Percentiles rank a stretch among this genome's conserved stretches.
Conservation (phyloP, 768 basidiomycete species). For the Fomitopsis serialis region DNA sequence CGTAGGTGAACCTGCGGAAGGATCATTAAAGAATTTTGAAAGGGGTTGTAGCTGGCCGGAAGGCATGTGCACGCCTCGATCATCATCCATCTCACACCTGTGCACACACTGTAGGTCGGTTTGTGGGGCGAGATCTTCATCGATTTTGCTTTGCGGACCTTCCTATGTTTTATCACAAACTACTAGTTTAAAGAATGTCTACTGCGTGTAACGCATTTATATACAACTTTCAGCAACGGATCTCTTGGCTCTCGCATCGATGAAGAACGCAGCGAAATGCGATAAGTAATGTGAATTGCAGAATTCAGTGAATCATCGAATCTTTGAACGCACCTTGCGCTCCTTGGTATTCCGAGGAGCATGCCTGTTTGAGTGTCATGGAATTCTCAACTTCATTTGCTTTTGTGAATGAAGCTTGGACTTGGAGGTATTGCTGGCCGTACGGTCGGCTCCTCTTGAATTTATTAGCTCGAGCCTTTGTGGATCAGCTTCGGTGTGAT, state of each 20-base stretch:
- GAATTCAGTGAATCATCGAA: slow-evolving; percentile 80
- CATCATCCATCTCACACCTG: slow-evolving; percentile 39
- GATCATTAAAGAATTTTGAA: slow-evolving; percentile 53
- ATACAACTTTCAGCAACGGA: slow-evolving; percentile 25
- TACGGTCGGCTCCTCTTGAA: slow-evolving; percentile 38
- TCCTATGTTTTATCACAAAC: slow-evolving; percentile 15
- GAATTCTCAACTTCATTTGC: slow-evolving; percentile 39
- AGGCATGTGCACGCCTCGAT: slow-evolving; percentile 27
- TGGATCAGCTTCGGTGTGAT: slow-evolving; percentile 40
- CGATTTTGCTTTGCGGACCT: slow-evolving; percentile 1
- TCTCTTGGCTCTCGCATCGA: slow-evolving; percentile 71
- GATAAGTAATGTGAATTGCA: slow-evolving; percentile 83
- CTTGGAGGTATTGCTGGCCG: slow-evolving; percentile 33
- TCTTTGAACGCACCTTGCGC: slow-evolving; percentile 81
- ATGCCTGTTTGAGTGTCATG: slow-evolving; percentile 76
- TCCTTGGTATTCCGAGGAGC: slow-evolving; percentile 69
- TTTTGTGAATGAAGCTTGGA: slow-evolving; percentile 37
- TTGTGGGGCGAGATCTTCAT: slow-evolving; percentile 6
- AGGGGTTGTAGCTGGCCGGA: slow-evolving; percentile 15
- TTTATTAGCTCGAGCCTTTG: slow-evolving; percentile 31
- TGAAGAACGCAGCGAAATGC: slow-evolving; percentile 79
- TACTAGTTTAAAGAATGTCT: slow-evolving; percentile 16
- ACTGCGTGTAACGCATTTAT: slow-evolving; percentile 11
- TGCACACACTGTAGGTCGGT: slow-evolving; percentile 29
- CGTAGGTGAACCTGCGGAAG: slow-evolving; percentile 81